Evolutionary conservation across 148 eudicot species (phyloP).

Genomic region (Nepenthes mirabilis): DNA sequence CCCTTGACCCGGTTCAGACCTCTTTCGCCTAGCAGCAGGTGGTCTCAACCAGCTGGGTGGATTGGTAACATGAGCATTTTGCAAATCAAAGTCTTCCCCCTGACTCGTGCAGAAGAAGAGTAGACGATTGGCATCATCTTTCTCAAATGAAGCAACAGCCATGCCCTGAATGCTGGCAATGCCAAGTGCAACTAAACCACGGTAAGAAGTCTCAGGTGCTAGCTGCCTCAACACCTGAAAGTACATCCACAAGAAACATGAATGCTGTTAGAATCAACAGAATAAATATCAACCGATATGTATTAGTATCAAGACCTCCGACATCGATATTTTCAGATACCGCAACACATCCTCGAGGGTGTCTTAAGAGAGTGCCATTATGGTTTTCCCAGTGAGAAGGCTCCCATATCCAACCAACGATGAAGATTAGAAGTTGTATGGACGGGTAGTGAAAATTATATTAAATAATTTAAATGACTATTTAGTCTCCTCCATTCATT

Average conservation of each 20-base stretch:
- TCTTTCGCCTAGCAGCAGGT: slow-evolving; percentile 73
- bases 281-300: not conserved
- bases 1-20: slow-evolving; percentile 24
- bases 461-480: no score
- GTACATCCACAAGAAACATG: not conserved
- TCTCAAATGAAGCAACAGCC: slow-evolving; percentile 84
- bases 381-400: no score
- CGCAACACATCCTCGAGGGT: no score
- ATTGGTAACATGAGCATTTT: slow-evolving; percentile 16
- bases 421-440: no score
- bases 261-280: not conserved
- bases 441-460: no score
- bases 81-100: slow-evolving; percentile 15
- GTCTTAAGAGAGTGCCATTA: no score
- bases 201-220: slow-evolving; percentile 84
- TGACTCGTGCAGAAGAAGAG: slow-evolving; percentile 51
- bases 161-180: slow-evolving; percentile 80
- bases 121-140: slow-evolving; percentile 74
- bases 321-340: no score
- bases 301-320: no score
- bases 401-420: no score
- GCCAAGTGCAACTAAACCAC: slow-evolving; percentile 78
- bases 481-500: no score
- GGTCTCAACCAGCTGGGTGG: slow-evolving; percentile 79
- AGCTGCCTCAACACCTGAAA: slow-evolving; percentile 85